Percentiles rank a stretch among this genome's conserved stretches.
phyloP scores from a whole-genome alignment of 2,329 filamentous ascomycete genomes.

The Botrytis byssoidea region DNA sequence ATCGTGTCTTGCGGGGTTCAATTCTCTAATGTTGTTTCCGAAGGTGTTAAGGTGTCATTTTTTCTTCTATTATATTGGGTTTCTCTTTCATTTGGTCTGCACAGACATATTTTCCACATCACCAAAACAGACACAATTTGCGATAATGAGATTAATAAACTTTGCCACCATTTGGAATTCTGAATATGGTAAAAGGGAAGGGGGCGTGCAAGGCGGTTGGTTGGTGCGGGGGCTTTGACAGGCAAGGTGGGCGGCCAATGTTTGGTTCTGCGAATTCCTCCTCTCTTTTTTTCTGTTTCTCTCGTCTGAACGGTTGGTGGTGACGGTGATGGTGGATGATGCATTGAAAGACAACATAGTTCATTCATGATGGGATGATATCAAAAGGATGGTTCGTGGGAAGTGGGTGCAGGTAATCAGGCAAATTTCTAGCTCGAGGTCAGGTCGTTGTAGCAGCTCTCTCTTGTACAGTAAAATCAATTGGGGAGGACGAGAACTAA shows the following conservation, averaged over 20 bases:
- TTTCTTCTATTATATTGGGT: slow-evolving; percentile 20
- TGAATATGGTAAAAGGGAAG: slow-evolving; percentile 15
- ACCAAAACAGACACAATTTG: slow-evolving; percentile 26
- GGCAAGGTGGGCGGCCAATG: slow-evolving; percentile 16
- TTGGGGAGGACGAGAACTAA: background rate
- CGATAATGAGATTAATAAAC: slow-evolving; percentile 35
- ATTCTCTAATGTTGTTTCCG: slow-evolving; percentile 31
- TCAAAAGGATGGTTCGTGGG: slow-evolving; percentile 10
- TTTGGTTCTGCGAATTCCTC: slow-evolving; percentile 13
- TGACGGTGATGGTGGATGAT: slow-evolving; percentile 10
- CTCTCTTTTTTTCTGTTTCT: background rate
- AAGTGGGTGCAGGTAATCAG: background rate
- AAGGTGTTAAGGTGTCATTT: slow-evolving; percentile 36
- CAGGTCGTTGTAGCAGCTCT: slow-evolving; percentile 14
- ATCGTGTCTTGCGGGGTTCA: slow-evolving; percentile 37
- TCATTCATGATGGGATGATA: slow-evolving; percentile 14
- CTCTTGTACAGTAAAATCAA: slow-evolving; percentile 20
- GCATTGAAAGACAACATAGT: slow-evolving; percentile 11
- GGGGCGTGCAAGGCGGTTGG: slow-evolving; percentile 5
- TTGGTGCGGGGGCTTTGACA: slow-evolving; percentile 2
- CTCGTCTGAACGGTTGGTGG: slow-evolving; percentile 13
- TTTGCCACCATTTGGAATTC: slow-evolving; percentile 12
- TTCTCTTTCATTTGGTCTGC: slow-evolving; percentile 19
- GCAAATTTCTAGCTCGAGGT: slow-evolving; percentile 10
- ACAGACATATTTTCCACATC: slow-evolving; percentile 10